Base-by-base conservation (phyloP, 768 basidiomycete species). In the Sutorius australiensis region DNA sequence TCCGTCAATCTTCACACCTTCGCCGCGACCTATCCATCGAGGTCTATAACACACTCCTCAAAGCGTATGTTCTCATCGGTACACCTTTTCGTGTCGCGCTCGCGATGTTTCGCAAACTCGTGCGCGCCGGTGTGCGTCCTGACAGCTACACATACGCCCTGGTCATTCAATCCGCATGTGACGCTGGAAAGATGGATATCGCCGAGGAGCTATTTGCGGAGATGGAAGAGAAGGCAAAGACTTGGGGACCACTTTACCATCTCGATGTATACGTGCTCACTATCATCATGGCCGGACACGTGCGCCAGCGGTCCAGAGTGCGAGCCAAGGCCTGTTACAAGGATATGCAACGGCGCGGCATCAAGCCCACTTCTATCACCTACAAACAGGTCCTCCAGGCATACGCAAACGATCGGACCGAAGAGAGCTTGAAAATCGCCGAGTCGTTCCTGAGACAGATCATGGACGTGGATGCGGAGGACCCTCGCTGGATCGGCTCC, bases 81-180 rank as follows among this genome's bases (percentile, higher is more conserved):
- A 82, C 90, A 2, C 92, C 94, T 0, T 89, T 87, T 59, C 67
- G 69, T 31, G 66, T 81, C 27, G 84, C 93, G 37, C 72, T 80
- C 27, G 67, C 72, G 5, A 63, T 90, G 33, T 92, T 93, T 69
- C 72, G 76, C 40, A 77, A 74, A 48, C 70, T 92, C 51, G 68
- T 74, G 51, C 61, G 71, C 34, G 65, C 73, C 7, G 77, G 78
- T 3, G 64, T 86, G 14, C 74, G 75, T 36, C 87, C 91, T 0
- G 80, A 87, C 57, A 67, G 60, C 5, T 75, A 78, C 59, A 84
- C 89, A 0, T 95, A 87, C 66, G 76, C 87, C 1, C 73, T 89
- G 42, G 72, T 92, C 45, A 82, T 94, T 33, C 88, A 90, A 64
- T 86, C 88, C 0, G 88, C 93, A 11, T 87, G 88, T 63, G 88